Evolutionary conservation across 345 rosid species (phyloP), one percentile per base, ranked within the genome.

Genomic region (Excoecaria agallocha): DNA sequence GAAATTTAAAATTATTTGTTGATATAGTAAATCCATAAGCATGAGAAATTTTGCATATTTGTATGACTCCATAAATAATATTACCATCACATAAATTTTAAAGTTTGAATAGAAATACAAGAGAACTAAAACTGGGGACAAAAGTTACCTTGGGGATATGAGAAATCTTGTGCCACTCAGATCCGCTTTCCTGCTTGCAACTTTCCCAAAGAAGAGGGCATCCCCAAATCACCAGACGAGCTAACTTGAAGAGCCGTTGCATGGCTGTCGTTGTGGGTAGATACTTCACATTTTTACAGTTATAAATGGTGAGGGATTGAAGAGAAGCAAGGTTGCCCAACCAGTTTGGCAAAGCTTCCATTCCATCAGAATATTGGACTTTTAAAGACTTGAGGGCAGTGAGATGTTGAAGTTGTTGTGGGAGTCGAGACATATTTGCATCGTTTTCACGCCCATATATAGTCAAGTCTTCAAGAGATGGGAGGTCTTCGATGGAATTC

Each of bases 341-440:
- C 70, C 70, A 66, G 6, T 55, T 22, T 17, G 59, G 59, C 59
- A 55, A 19, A 46, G 16, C 30, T 66, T n/a, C 38, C 70, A 45
- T 11, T 38, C 24, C 48, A 10, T 22, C 0, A 59, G 38, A 70
- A 1, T 12, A 3, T 2, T 0, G 4, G 1, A 70, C 19, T 3
- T 41, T 0, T 22, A 70, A 70, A 8, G 45, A 20, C 46, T 3
- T 70, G 59, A 70, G 62, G 62, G 51, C 8, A 19, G 24, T 54
- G 17, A 70, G 63, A 46, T 10, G 16, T 70, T 56, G 73, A 38
- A 70, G 63, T 70, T 70, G 51, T 37, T 70, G 9, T 6, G 73
- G 48, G 10, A 43, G 73, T 10, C 39, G 50, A 8, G 49, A 43
- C 70, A 6, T 12, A 4, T 3, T 25, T 22, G 20, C 20, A 54